A percentile compares a stretch with the other conserved stretches of the same genome.
Conservation (phyloP, 305 asterid genomes). For the Fraxinus nigra region DNA sequence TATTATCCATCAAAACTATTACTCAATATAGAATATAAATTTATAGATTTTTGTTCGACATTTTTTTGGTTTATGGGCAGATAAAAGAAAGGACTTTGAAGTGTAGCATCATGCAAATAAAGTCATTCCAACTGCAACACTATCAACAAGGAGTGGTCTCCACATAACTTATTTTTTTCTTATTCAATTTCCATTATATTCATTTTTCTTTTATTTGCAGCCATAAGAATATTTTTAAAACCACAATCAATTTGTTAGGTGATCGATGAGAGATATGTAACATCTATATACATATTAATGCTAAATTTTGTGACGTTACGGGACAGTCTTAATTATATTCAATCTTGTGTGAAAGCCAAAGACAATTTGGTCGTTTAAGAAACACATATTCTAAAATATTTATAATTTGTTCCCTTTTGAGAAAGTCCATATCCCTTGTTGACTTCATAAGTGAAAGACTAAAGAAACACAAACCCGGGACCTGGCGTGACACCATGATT, state of each 20-base stretch:
- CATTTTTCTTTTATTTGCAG: background rate
- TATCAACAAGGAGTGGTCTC: conserved; percentile 6
- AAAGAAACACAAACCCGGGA: background rate
- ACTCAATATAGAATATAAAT: background rate
- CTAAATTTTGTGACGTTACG: background rate
- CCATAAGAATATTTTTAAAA: background rate
- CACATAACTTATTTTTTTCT: background rate
- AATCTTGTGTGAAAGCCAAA: background rate
- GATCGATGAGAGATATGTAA: background rate
- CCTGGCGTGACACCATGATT: background rate
- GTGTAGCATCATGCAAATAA: conserved; percentile 55
- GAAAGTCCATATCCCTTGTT: background rate
- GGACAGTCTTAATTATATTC: no score
- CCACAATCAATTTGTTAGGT: background rate
- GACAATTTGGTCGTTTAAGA: no score
- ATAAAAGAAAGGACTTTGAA: conserved; percentile 62
- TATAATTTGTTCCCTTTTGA: background rate
- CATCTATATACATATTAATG: background rate
- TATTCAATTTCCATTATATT: background rate
- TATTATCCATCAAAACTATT: background rate
- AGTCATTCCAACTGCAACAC: conserved; percentile 26
- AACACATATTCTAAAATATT: background rate
- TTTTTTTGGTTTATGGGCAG: conserved; percentile 29
- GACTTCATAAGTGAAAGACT: background rate
- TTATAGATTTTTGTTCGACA: background rate